Evolutionary conservation across 2,329 filamentous ascomycete species (phyloP).

Genomic region (Epicoccum sorghinum): DNA sequence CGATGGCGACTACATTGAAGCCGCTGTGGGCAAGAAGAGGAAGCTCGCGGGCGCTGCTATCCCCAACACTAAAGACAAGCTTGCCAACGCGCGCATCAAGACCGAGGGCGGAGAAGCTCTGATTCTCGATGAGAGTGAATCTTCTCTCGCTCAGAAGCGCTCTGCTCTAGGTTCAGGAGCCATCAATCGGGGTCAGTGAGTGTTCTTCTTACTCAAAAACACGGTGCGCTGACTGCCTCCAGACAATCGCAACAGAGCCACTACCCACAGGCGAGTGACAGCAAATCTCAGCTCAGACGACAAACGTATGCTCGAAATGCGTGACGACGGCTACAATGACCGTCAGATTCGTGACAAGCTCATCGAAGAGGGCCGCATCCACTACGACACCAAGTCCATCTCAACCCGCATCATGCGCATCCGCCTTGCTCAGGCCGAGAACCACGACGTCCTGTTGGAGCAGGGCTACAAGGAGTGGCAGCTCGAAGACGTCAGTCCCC

Average conservation of each 20-base stretch:
- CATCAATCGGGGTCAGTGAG: constrained; percentile 28
- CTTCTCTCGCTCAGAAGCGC: constrained; percentile 2
- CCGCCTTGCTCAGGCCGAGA: constrained; percentile 49
- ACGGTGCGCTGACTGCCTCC: background rate
- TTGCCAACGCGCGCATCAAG: constrained; percentile 14
- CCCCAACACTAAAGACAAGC: constrained; percentile 1
- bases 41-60: constrained; percentile 17
- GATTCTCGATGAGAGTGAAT: constrained; percentile 28
- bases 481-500: constrained; percentile 53
- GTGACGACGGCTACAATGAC: constrained; percentile 51
- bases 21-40: constrained; percentile 16
- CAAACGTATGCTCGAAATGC: constrained; percentile 53
- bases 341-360: constrained; percentile 53
- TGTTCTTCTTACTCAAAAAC: background rate
- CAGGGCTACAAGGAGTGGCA: constrained; percentile 58
- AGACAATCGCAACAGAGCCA: constrained; percentile 31
- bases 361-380: constrained; percentile 49
- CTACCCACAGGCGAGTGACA: constrained; percentile 50
- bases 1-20: constrained; percentile 16
- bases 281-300: constrained; percentile 56
- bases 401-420: constrained; percentile 56
- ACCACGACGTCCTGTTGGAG: constrained; percentile 54
- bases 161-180: constrained; percentile 28
- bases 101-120: constrained; percentile 25
- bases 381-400: constrained; percentile 56